phyloP scores from a whole-genome alignment of 495 filamentous ascomycete species.

The Geoglossum glabrum region DNA sequence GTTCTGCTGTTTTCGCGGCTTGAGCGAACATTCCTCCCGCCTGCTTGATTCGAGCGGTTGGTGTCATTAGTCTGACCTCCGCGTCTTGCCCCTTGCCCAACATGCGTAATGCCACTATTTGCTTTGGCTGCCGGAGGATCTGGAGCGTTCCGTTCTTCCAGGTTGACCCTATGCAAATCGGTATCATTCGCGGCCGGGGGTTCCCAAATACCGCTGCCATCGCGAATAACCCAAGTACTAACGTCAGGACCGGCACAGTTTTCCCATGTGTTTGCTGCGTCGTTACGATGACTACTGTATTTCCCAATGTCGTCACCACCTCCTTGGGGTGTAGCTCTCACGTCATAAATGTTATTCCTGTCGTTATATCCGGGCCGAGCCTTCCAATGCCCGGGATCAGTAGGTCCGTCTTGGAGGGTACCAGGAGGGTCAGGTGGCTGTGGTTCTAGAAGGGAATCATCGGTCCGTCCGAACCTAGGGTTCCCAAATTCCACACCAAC shows the following conservation, averaged over 20 bases:
- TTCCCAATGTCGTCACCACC: background rate
- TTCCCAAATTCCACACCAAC: background rate
- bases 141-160: background rate
- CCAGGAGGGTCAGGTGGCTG: background rate
- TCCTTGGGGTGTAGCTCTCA: background rate
- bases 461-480: background rate
- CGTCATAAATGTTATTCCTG: background rate
- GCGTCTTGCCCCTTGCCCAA: background rate
- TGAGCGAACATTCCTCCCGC: background rate
- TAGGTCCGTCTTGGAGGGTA: background rate
- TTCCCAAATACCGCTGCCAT: background rate
- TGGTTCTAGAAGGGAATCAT: background rate
- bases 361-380: background rate
- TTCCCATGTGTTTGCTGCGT: background rate
- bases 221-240: background rate
- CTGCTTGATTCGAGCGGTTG: background rate
- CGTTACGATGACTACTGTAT: background rate
- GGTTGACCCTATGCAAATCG: background rate
- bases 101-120: background rate
- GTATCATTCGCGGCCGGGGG: background rate
- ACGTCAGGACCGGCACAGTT: background rate
- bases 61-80: background rate
- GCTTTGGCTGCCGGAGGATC: background rate
- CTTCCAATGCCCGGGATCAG: background rate
- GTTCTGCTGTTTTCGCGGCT: background rate